Conservation (phyloP, 495 filamentous ascomycete genomes). For the Paragyromitra xinjiangensis region DNA sequence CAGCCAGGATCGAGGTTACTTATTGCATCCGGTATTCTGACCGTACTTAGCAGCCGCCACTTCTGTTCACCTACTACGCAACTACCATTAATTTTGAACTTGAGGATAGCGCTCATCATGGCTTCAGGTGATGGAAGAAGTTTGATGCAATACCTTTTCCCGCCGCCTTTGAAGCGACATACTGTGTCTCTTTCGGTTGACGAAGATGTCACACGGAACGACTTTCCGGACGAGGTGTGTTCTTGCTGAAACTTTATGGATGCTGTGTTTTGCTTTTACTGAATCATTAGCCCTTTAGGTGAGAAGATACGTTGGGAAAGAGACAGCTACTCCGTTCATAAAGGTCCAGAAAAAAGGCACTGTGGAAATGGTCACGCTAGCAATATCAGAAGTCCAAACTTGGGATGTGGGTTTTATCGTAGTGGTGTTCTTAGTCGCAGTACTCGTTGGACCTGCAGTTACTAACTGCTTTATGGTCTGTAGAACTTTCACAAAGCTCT, state of each 20-base stretch:
- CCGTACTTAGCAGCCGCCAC: too few relatives aligned
- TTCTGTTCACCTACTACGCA: too few relatives aligned
- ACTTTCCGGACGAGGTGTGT: constrained; percentile 15
- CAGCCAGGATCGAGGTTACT: too few relatives aligned
- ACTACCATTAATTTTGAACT: neutral
- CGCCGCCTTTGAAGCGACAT: neutral
- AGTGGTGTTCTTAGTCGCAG: neutral
- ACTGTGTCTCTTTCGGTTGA: neutral
- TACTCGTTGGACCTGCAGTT: neutral
- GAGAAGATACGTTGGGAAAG: neutral
- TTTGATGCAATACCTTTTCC: neutral
- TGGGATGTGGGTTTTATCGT: constrained; percentile 29
- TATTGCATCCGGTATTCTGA: too few relatives aligned
- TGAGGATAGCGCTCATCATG: neutral
- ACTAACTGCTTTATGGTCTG: neutral
- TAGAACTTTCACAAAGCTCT: constrained; percentile 29
- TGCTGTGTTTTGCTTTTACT: constrained; percentile 2
- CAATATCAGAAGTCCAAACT: constrained; percentile 35
- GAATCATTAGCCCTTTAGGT: constrained; percentile 14
- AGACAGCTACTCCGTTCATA: constrained; percentile 6
- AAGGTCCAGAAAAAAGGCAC: constrained; percentile 49
- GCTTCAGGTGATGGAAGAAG: neutral
- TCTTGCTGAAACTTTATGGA: neutral
- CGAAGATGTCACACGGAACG: constrained; percentile 1
- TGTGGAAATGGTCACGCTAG: constrained; percentile 15